Conservation (phyloP, 495 filamentous ascomycete genomes). For the Daldinia loculata region DNA sequence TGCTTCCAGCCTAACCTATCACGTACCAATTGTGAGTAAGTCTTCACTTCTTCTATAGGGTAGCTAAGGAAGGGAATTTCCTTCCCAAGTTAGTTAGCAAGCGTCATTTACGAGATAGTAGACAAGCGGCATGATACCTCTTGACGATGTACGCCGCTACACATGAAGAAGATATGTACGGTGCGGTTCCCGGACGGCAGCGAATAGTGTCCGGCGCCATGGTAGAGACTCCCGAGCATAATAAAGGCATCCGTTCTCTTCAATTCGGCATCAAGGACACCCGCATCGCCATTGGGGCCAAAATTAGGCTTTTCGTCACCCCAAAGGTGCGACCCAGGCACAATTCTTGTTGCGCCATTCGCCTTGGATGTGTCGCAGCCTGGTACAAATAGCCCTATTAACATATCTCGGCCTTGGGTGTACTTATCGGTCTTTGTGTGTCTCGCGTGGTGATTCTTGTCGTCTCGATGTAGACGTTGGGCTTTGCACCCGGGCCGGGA, state of each 20-base stretch:
- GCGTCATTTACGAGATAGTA: neutral
- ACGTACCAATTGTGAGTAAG: constrained; percentile 41
- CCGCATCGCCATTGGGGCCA: constrained; percentile 18
- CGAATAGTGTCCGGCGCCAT: constrained; percentile 41
- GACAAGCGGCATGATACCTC: neutral
- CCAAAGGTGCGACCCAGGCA: constrained; percentile 45
- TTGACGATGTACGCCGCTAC: constrained; percentile 47
- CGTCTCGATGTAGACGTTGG: constrained; percentile 47
- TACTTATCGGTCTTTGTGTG: constrained; percentile 39
- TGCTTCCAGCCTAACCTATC: constrained; percentile 44
- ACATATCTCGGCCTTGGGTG: constrained; percentile 19
- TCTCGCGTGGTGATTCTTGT: constrained; percentile 46
- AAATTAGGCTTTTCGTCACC: constrained; percentile 32
- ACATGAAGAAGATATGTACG: constrained; percentile 49
- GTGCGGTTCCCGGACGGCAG: constrained; percentile 41
- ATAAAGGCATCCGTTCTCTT: constrained; percentile 41
- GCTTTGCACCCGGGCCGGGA: constrained; percentile 34
- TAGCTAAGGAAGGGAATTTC: constrained; percentile 48
- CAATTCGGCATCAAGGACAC: constrained; percentile 36
- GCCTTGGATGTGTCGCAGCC: constrained; percentile 46
- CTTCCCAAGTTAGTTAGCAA: constrained; percentile 13
- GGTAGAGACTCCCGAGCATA: constrained; percentile 44
- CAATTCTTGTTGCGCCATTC: constrained; percentile 49
- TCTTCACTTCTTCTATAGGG: constrained; percentile 43
- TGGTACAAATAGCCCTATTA: constrained; percentile 48